Evolutionary conservation across 2,329 filamentous ascomycete genomes (phyloP).

Genomic region (Fusarium musae): DNA sequence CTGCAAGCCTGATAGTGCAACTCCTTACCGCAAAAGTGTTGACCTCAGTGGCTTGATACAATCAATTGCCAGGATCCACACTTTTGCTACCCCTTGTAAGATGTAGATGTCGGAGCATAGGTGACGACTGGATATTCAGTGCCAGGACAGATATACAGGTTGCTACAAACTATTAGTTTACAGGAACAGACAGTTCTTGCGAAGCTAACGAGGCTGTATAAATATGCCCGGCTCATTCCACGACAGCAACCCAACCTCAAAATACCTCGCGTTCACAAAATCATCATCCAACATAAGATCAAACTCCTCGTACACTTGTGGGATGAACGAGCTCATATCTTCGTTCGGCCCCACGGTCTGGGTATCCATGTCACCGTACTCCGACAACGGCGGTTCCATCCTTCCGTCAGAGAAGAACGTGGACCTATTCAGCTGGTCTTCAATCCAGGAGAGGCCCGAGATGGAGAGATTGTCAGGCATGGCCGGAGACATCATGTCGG

Average conservation of each 20-base stretch:
- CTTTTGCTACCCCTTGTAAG: no score
- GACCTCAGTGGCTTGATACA: no score
- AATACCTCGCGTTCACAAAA: background rate
- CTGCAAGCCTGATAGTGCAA: no score
- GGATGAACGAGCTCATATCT: background rate
- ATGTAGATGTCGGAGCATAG: no score
- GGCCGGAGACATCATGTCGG: rapidly evolving
- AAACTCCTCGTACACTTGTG: rapidly evolving
- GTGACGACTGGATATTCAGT: no score
- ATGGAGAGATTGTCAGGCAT: background rate
- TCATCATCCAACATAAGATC: background rate
- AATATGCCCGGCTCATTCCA: background rate
- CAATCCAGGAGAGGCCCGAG: background rate
- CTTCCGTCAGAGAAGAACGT: background rate
- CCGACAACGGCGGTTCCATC: background rate
- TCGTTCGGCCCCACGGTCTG: rapidly evolving
- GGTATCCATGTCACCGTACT: background rate
- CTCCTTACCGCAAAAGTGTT: no score
- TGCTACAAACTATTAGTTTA: no score
- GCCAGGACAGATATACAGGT: no score
- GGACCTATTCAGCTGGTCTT: background rate
- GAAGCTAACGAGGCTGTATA: no score
- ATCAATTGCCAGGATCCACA: no score
- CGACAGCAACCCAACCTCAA: background rate
- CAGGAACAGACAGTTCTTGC: no score